Evolutionary conservation across 441 rosid species (phyloP).

Genomic region (Arabidopsis lyrata): DNA sequence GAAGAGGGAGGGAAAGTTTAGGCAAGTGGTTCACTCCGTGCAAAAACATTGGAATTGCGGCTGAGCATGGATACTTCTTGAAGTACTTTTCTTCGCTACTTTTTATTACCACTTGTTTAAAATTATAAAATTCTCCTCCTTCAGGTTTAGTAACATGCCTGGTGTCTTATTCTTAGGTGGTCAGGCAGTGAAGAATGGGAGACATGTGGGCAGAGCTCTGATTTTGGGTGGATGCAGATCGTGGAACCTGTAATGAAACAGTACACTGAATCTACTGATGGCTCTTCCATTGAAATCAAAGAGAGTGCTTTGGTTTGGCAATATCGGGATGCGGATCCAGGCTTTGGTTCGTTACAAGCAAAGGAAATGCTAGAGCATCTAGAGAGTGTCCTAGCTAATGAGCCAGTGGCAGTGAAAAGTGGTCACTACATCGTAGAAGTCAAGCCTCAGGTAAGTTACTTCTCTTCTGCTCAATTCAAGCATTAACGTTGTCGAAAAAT

Average conservation of each 20-base stretch:
- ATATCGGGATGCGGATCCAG: constrained; percentile 58
- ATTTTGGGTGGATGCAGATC: constrained; percentile 63
- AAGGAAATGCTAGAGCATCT: constrained; percentile 66
- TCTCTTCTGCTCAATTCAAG: not conserved
- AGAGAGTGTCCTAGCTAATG: constrained; percentile 61
- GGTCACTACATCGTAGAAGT: constrained; percentile 63
- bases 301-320: constrained; percentile 65
- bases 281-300: constrained; percentile 58
- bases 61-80: constrained; percentile 60
- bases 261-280: constrained; percentile 63
- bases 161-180: constrained; percentile 48
- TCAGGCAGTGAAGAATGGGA: constrained; percentile 55
- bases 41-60: constrained; percentile 57
- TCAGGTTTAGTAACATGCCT: constrained; percentile 8
- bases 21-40: constrained; percentile 54
- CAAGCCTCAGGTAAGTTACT: constrained; percentile 56
- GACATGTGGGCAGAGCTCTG: constrained; percentile 53
- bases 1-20: constrained; percentile 58
- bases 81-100: constrained; percentile 41
- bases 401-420: constrained; percentile 63
- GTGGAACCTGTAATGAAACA: constrained; percentile 52
- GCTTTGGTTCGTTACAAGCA: constrained; percentile 60
- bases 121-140: not conserved
- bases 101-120: constrained; percentile 2
- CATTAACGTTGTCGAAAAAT: not conserved